These are phyloP conservation scores for Neonectria magnoliae DNA, from an alignment of 2,329 filamentous ascomycete genomes.

Conservation along the genomic window DNA sequence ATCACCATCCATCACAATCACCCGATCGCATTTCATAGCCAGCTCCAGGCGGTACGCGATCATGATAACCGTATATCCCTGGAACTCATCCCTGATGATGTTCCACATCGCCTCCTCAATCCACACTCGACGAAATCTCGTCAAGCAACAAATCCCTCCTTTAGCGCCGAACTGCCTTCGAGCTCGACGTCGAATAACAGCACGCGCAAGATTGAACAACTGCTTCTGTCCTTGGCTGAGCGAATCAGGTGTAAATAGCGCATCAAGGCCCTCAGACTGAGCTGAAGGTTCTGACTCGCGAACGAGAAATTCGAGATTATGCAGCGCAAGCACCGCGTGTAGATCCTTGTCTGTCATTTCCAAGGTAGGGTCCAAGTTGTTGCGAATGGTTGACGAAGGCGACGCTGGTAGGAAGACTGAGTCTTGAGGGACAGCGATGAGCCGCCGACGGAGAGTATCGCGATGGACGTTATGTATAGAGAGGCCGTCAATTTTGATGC, in stretches of 20 bases:
- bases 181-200: conserved; percentile 56
- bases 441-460: conserved; percentile 52
- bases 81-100: conserved; percentile 51
- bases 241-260: conserved; percentile 16
- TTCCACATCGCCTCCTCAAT: conserved; percentile 51
- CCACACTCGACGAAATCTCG: conserved; percentile 52
- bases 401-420: conserved; percentile 54
- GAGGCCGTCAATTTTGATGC: conserved; percentile 56
- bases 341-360: conserved; percentile 43
- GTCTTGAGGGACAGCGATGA: conserved; percentile 64
- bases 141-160: conserved; percentile 50
- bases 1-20: conserved; percentile 56
- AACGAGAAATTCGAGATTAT: conserved; percentile 45
- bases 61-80: conserved; percentile 58
- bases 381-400: conserved; percentile 5
- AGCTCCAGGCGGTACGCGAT: conserved; percentile 57
- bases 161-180: background rate
- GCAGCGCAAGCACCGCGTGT: conserved; percentile 40
- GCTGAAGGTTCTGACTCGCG: conserved; percentile 41
- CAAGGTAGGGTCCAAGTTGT: conserved; percentile 52
- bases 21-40: conserved; percentile 60
- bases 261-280: conserved; percentile 52
- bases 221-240: conserved; percentile 69
- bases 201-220: conserved; percentile 69
- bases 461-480: conserved; percentile 51